These are phyloP conservation scores for Scutellaria minor DNA, from an alignment of 257 asterid species.

Conservation along the genomic window DNA sequence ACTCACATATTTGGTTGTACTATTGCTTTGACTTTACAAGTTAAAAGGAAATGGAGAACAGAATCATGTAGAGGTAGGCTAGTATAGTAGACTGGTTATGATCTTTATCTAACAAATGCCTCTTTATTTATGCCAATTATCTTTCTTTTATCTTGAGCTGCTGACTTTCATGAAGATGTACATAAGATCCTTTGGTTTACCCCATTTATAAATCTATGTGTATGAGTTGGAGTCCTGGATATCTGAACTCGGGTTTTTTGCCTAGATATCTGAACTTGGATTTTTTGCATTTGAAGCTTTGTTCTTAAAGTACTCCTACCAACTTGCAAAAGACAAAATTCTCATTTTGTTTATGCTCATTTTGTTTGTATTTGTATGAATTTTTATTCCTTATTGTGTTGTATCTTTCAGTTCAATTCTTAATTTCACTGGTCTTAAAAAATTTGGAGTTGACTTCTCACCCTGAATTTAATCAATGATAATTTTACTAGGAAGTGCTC, in stretches of 20 bases:
- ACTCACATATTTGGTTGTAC: background rate
- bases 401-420: background rate
- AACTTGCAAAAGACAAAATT: background rate
- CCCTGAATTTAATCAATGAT: background rate
- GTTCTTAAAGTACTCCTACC: background rate
- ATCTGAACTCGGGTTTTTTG: background rate
- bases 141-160: background rate
- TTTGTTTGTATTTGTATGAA: background rate
- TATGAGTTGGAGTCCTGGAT: background rate
- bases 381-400: background rate
- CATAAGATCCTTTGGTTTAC: background rate
- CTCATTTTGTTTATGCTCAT: background rate
- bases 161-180: constrained; percentile 1
- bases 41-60: background rate
- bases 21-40: background rate
- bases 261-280: background rate
- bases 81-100: background rate
- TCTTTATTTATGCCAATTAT: background rate
- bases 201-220: background rate
- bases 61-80: background rate
- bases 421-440: background rate
- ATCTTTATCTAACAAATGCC: background rate
- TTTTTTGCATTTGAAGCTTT: background rate
- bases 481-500: background rate
- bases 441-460: background rate